These are phyloP conservation scores for Silene noctiflora DNA, from an alignment of 179 eudicot genomes.

Conservation along the genomic window DNA sequence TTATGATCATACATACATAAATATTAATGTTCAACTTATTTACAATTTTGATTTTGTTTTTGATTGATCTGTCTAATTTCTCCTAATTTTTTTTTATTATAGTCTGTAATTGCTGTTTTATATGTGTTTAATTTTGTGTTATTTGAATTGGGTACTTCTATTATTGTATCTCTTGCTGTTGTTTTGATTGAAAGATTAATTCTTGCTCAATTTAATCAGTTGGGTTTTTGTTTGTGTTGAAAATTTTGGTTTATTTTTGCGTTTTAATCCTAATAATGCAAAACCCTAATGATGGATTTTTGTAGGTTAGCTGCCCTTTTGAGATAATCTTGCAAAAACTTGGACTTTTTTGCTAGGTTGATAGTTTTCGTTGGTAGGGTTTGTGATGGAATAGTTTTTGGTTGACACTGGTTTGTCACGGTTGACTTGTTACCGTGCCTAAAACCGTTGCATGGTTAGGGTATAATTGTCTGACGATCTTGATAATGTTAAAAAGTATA, in stretches of 20 bases:
- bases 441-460: background rate
- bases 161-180: background rate
- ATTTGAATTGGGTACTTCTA: background rate
- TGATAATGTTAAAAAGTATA: background rate
- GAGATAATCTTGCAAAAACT: background rate
- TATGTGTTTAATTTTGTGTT: background rate
- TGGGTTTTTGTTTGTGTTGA: background rate
- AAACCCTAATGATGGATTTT: background rate
- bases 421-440: background rate
- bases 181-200: background rate
- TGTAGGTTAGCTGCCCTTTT: background rate
- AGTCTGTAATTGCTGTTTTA: background rate
- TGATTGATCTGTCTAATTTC: background rate
- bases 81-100: background rate
- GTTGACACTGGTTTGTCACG: background rate
- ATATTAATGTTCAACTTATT: background rate
- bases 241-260: background rate
- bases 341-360: background rate
- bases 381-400: background rate
- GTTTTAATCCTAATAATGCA: background rate
- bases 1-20: background rate
- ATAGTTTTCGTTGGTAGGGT: background rate
- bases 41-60: background rate
- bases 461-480: background rate
- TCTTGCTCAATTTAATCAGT: background rate